Evolutionary conservation across 2,329 filamentous ascomycete genomes (phyloP), one percentile per base, ranked within the genome.

Genomic region (Nannizzia gypsea): DNA sequence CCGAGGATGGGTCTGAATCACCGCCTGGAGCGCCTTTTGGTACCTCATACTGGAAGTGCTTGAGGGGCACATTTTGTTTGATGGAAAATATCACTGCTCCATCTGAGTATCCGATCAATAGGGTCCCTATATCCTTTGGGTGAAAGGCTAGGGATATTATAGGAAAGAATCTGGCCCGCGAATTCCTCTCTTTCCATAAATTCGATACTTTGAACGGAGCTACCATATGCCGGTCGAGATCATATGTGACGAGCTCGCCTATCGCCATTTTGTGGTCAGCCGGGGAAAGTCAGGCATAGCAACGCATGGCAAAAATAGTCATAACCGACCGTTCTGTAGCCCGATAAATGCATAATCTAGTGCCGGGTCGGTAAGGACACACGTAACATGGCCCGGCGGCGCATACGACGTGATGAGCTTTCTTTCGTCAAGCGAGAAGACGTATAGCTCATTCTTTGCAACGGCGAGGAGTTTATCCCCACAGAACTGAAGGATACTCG

Each of bases 321-420:
- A 15, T 3, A 42, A 59, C 13, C 6, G 65, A 80, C 79, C 90
- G 68, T 82, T 88, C 64, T 88, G 84, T 63, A 90, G 77, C 11
- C 90, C 93, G 50, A 97, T 77, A 63, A 99, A 87, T 40, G 87
- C 90, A 84, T 95, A 99, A 72, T 99, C 93, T 62, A 99, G 79
- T 76, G 89, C 89, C 0, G 92, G 90, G 70, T 99, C 93, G 6
- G 88, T 90, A 60, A 87, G 80, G 67, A 97, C 71, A 34, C 83
- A 81, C 13, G 83, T 85, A 20, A 91, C 88, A 56, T 84, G 81
- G 4, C 89, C 90, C 0, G 90, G 88, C 8, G 90, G 86, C 3
- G 88, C 83, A 69, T 90, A 87, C 36, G 83, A 84, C 26, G 84
- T 82, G 42, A 90, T 65, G 59, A 86, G 79, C 59, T 78, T 79